Percentiles rank a stretch among this genome's conserved stretches.
These are phyloP conservation scores for Gamsiella multidivaricata DNA, from an alignment of 192 early-diverging fungal species.

Conservation along the genomic window DNA sequence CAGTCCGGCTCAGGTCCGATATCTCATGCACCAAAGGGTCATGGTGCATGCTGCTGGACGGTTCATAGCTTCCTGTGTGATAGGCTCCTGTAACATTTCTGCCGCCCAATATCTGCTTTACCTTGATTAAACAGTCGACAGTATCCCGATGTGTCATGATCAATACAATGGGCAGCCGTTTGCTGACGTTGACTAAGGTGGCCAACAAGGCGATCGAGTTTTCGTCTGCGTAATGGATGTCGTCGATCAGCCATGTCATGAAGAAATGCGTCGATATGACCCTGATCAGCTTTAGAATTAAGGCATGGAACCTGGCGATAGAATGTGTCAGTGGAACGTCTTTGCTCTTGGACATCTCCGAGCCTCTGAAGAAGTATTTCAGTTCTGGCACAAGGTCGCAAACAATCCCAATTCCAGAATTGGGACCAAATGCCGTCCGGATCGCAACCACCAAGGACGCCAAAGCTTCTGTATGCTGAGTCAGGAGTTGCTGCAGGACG, in stretches of 20 bases:
- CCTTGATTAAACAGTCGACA: conserved; percentile 30
- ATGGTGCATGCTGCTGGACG: conserved; percentile 12
- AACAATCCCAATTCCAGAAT: conserved; percentile 41
- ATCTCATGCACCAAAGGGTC: conserved; percentile 39
- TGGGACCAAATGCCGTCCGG: conserved; percentile 45
- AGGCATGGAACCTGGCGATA: conserved; percentile 35
- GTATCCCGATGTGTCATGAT: conserved; percentile 49
- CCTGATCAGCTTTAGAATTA: conserved; percentile 45
- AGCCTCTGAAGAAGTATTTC: conserved; percentile 41
- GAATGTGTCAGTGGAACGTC: conserved; percentile 33
- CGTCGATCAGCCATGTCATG: conserved; percentile 53
- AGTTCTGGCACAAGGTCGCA: conserved; percentile 47
- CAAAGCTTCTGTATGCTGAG: conserved; percentile 39
- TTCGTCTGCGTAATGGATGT: conserved; percentile 49
- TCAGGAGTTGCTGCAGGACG: conserved; percentile 41
- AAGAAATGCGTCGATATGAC: conserved; percentile 54
- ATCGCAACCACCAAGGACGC: conserved; percentile 44
- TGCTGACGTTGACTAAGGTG: conserved; percentile 40
- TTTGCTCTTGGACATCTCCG: conserved; percentile 25
- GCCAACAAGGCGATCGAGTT: conserved; percentile 41
- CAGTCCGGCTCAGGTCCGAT: not conserved
- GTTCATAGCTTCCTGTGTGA: conserved; percentile 7
- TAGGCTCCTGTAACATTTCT: conserved; percentile 2
- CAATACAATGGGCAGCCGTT: conserved; percentile 41
- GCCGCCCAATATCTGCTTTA: conserved; percentile 47